A percentile compares a stretch with the other conserved stretches of the same genome.
phyloP scores from a whole-genome alignment of 2,329 filamentous ascomycete species.

The Fusarium sp. region DNA sequence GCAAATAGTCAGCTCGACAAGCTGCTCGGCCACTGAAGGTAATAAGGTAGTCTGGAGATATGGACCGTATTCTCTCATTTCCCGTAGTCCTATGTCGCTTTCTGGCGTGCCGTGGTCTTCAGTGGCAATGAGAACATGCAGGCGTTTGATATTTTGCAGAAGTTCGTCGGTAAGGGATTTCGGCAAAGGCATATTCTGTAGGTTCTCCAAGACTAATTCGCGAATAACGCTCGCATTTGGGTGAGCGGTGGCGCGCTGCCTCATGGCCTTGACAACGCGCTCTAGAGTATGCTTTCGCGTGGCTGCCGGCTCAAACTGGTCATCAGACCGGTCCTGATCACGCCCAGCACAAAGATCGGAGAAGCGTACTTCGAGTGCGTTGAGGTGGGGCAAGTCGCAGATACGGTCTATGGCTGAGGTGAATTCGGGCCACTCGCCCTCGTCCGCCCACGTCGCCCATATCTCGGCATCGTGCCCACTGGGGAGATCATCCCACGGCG shows the following conservation, averaged over 20 bases:
- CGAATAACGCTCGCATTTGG: conserved; percentile 6
- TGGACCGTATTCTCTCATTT: conserved; percentile 37
- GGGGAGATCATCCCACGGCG: background rate
- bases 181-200: conserved; percentile 38
- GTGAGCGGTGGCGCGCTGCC: background rate
- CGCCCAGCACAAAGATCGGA: background rate
- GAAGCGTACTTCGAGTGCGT: conserved; percentile 3
- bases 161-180: conserved; percentile 23
- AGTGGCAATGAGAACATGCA: conserved; percentile 26
- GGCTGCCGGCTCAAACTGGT: background rate
- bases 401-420: background rate
- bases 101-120: conserved; percentile 6
- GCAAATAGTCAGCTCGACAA: conserved; percentile 41
- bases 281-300: background rate
- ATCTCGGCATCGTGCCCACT: background rate
- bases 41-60: conserved; percentile 39
- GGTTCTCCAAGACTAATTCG: conserved; percentile 33
- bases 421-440: background rate
- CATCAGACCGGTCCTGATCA: background rate
- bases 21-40: conserved; percentile 24
- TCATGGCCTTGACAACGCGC: background rate
- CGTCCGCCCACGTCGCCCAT: background rate
- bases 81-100: conserved; percentile 15
- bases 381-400: conserved; percentile 8
- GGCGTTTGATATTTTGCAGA: conserved; percentile 27